phyloP scores from a whole-genome alignment of 2,329 filamentous ascomycete genomes.

The Colletotrichum cereale region DNA sequence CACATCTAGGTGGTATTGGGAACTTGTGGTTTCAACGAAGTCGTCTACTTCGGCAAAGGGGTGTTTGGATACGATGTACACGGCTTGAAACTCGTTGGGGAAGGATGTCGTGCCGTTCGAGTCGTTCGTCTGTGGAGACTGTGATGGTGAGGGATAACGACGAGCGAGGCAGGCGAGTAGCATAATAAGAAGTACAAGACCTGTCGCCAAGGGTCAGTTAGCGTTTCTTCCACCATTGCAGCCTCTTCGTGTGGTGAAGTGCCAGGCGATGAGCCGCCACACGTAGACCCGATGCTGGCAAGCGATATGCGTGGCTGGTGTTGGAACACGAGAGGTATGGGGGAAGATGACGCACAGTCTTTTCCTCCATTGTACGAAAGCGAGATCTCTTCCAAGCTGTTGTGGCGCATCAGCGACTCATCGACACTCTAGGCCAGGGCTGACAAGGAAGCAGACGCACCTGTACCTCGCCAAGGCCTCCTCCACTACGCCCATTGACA shows the following conservation, averaged over 20 bases:
- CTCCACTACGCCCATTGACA: conserved; percentile 79
- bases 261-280: background rate
- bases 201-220: conserved; percentile 22
- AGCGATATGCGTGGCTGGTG: background rate
- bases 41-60: conserved; percentile 88
- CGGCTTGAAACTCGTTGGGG: conserved; percentile 73
- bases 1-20: conserved; percentile 80
- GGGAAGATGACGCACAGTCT: conserved; percentile 71
- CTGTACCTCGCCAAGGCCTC: conserved; percentile 82
- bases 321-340: too few species aligned
- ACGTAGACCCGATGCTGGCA: background rate
- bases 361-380: conserved; percentile 98
- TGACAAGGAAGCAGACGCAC: conserved; percentile 60
- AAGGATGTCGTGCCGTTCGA: conserved; percentile 44
- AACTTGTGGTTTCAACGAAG: conserved; percentile 79
- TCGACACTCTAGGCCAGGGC: background rate
- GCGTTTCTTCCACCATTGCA: background rate
- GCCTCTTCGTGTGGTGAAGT: background rate
- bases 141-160: conserved; percentile 46
- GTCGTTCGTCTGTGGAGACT: conserved; percentile 41
- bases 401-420: conserved; percentile 19
- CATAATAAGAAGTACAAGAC: conserved; percentile 86
- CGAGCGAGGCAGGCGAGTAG: conserved; percentile 76
- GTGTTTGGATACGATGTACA: conserved; percentile 89
- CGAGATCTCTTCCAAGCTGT: conserved; percentile 81